Conservation (phyloP, 2,329 filamentous ascomycete genomes). For the Lecanicillium sp. region DNA sequence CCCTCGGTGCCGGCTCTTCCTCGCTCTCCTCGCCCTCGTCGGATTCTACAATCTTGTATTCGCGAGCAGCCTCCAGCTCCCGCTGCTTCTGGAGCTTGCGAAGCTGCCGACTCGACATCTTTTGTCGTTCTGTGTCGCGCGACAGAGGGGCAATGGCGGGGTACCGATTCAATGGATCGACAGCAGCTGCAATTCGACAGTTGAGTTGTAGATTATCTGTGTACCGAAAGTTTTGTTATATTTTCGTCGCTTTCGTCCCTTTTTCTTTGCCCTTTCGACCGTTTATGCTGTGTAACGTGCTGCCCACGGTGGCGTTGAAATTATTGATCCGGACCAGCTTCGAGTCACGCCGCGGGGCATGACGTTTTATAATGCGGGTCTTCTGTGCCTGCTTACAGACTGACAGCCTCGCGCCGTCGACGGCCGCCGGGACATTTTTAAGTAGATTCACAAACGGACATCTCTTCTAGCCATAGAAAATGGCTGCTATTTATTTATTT, state of each 20-base stretch:
- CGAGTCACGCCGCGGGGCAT: conserved; percentile 9
- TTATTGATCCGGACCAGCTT: neutral
- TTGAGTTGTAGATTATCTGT: too few relatives aligned
- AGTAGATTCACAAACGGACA: too few relatives aligned
- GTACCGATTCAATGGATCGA: neutral
- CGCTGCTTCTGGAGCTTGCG: conserved; percentile 47
- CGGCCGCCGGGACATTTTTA: too few relatives aligned
- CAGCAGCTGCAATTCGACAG: neutral
- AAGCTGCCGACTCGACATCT: conserved; percentile 47
- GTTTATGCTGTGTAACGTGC: too few relatives aligned
- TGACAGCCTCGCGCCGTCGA: neutral
- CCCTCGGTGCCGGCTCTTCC: conserved; percentile 27
- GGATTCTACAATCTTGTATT: conserved; percentile 15
- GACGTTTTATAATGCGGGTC: conserved; percentile 11
- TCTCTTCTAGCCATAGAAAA: neutral
- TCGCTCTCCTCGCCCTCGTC: conserved; percentile 27
- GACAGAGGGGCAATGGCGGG: conserved; percentile 6
- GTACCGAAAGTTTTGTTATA: too few relatives aligned
- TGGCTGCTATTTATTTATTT: neutral
- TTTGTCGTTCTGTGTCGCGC: conserved; percentile 15
- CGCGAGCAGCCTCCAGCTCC: conserved; percentile 32
- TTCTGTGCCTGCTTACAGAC: neutral
- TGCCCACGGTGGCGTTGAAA: neutral
- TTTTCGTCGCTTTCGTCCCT: too few relatives aligned
- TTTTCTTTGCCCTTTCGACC: neutral